These are phyloP conservation scores for Dipteronia sinensis DNA, from an alignment of 345 rosid species.

Conservation along the genomic window DNA sequence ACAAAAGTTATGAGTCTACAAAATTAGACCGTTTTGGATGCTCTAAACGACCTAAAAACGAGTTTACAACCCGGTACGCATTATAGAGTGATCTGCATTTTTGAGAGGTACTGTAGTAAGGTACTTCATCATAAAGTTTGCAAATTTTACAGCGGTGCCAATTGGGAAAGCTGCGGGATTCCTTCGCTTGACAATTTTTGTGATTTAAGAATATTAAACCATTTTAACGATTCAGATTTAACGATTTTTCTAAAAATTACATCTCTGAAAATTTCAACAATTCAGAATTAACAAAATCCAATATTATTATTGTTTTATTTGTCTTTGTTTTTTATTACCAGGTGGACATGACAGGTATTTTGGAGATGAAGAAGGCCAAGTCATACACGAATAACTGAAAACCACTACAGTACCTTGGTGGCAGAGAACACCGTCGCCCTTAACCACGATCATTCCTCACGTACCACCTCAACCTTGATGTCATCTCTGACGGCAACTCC, in stretches of 20 bases:
- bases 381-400: slow-evolving; percentile 37
- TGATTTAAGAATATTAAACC: too few relatives aligned
- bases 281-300: too few relatives aligned
- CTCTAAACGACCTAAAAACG: too few relatives aligned
- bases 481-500: slow-evolving; percentile 69
- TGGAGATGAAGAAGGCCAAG: slow-evolving; percentile 61
- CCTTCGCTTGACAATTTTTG: too few relatives aligned
- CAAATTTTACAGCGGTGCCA: neutral
- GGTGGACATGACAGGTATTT: slow-evolving; percentile 71
- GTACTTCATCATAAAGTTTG: neutral
- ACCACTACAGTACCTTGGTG: slow-evolving; percentile 57
- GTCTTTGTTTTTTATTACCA: slow-evolving; percentile 10
- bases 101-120: slow-evolving; percentile 68
- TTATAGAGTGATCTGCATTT: slow-evolving; percentile 66
- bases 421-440: slow-evolving; percentile 71
- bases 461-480: slow-evolving; percentile 72
- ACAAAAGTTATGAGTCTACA: too few relatives aligned
- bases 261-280: too few relatives aligned
- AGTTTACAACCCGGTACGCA: too few relatives aligned
- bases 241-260: too few relatives aligned
- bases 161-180: too few relatives aligned
- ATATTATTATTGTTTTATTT: neutral
- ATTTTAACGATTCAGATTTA: neutral
- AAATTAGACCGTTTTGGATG: too few relatives aligned
- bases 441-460: slow-evolving; percentile 77